phyloP scores from a whole-genome alignment of 768 basidiomycete species.

The Leccinum aurantiacum region DNA sequence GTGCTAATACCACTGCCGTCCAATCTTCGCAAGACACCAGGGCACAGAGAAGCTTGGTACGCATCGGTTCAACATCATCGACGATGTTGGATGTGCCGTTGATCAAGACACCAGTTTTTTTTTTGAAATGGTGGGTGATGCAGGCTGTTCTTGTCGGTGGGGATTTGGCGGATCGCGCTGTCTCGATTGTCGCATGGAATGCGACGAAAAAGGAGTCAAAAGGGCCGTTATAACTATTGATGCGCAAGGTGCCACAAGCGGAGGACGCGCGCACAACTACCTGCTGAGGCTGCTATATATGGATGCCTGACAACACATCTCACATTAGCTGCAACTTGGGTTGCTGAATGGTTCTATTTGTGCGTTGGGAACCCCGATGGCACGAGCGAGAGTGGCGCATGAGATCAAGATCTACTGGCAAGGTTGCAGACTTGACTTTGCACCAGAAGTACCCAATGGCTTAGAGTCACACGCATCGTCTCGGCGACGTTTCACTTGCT shows the following conservation, averaged over 20 bases:
- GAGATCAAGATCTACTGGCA: constrained; percentile 20
- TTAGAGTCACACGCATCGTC: neutral
- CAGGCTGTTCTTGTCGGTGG: constrained; percentile 61
- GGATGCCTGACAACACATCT: constrained; percentile 60
- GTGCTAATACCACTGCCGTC: no score
- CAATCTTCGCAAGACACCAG: no score
- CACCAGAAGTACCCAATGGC: neutral
- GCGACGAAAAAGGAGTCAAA: constrained; percentile 28
- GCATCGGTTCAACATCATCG: no score
- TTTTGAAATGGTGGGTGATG: no score
- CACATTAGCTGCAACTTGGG: neutral
- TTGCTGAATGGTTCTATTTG: no score
- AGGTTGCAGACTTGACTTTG: neutral
- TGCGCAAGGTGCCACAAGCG: constrained; percentile 42
- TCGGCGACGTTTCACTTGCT: neutral
- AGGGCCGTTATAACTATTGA: constrained; percentile 30
- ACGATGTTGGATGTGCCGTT: neutral
- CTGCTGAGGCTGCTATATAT: constrained; percentile 47
- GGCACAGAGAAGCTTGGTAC: no score
- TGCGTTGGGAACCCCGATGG: constrained; percentile 5
- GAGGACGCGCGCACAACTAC: constrained; percentile 47
- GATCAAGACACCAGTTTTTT: neutral
- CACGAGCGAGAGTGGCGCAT: constrained; percentile 12
- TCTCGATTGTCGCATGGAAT: constrained; percentile 1
- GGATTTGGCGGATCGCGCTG: no score